phyloP scores from a whole-genome alignment of 441 rosid species.

The Arabidopsis hybrid region DNA sequence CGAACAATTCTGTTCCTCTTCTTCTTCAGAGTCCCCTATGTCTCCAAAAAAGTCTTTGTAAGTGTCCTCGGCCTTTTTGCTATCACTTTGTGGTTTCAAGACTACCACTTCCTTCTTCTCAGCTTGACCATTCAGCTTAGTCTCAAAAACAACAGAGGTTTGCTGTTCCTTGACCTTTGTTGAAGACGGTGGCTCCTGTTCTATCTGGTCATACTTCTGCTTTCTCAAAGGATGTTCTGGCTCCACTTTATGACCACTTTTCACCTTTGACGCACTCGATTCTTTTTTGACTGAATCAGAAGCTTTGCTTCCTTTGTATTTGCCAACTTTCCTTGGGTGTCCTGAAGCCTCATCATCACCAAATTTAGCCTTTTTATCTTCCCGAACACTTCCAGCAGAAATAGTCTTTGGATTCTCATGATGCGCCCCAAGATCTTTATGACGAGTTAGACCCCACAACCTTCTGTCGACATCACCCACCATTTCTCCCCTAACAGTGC shows the following conservation, averaged over 20 bases:
- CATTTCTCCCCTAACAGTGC: constrained; percentile 47
- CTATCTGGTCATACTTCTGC: constrained; percentile 55
- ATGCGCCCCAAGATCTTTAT: constrained; percentile 53
- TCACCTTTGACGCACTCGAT: constrained; percentile 47
- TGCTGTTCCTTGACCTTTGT: constrained; percentile 51
- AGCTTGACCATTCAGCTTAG: constrained; percentile 52
- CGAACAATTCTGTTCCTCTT: constrained; percentile 52
- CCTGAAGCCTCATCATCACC: constrained; percentile 51
- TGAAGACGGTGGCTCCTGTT: constrained; percentile 60
- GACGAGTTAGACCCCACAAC: constrained; percentile 47
- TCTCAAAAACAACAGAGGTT: constrained; percentile 57
- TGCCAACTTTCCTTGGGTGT: constrained; percentile 55
- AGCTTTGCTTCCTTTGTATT: constrained; percentile 53
- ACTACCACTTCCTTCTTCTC: constrained; percentile 60
- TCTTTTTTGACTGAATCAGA: constrained; percentile 52
- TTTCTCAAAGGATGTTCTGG: constrained; percentile 48
- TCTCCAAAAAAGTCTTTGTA: constrained; percentile 89
- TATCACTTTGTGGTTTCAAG: constrained; percentile 53
- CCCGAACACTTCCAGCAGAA: constrained; percentile 59
- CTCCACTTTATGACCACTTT: constrained; percentile 56
- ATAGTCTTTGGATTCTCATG: constrained; percentile 57
- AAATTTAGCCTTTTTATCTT: constrained; percentile 58
- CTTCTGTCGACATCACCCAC: constrained; percentile 54
- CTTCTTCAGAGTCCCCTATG: constrained; percentile 63
- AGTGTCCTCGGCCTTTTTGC: constrained; percentile 62